A percentile compares a stretch with the other conserved stretches of the same genome.
Conservation (phyloP, 176 grass and related monocot genomes). For the Poa pratensis region DNA sequence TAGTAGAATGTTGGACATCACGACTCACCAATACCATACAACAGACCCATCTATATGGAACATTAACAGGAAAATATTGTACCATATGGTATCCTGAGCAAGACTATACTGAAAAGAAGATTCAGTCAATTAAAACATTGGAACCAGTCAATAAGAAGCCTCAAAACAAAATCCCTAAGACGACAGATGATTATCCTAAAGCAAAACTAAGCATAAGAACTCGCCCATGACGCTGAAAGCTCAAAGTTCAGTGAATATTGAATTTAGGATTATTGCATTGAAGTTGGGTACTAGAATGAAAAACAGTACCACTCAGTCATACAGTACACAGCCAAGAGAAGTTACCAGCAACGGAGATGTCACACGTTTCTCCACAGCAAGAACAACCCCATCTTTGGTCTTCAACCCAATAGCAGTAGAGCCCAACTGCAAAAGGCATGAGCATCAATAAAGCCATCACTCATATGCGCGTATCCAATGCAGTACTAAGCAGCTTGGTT, state of each 20-base stretch:
- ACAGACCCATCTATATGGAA: neutral
- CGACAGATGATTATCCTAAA: neutral
- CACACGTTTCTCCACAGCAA: constrained; percentile 87
- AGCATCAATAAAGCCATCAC: constrained; percentile 14
- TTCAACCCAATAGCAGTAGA: constrained; percentile 84
- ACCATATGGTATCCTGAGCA: neutral
- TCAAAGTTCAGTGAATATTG: neutral
- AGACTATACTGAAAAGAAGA: neutral
- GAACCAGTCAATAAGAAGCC: neutral
- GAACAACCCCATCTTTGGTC: constrained; percentile 85
- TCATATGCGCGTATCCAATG: neutral
- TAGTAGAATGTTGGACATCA: neutral
- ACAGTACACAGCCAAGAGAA: neutral
- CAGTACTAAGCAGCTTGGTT: neutral
- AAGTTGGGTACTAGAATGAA: neutral
- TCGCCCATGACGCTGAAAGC: neutral
- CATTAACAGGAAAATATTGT: neutral
- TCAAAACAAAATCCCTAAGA: neutral
- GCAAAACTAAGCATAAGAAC: constrained; percentile 29
- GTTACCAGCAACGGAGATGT: constrained; percentile 86
- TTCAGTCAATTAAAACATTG: neutral
- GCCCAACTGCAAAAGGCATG: constrained; percentile 60
- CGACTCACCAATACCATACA: neutral
- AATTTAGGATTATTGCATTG: neutral
- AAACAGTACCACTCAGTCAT: neutral